Evolutionary conservation across 208 protist species (phyloP).

Genomic region (Giardia muris): DNA sequence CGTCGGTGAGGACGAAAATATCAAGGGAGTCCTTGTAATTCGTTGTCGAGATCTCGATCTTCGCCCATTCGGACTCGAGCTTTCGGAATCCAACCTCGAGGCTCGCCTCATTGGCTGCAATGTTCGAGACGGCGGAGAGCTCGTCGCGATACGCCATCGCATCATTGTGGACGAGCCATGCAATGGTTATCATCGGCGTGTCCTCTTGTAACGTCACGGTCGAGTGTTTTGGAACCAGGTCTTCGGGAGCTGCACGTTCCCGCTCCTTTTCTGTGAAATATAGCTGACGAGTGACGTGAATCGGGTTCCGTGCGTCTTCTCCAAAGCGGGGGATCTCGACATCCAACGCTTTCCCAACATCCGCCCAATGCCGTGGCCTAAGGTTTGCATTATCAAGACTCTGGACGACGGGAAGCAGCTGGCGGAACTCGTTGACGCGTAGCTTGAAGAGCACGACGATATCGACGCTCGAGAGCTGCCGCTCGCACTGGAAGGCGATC

Average conservation of each 20-base stretch:
- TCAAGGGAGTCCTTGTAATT: background rate
- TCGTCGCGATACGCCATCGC: background rate
- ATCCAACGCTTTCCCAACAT: background rate
- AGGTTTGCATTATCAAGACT: conserved; percentile 5
- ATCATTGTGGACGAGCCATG: background rate
- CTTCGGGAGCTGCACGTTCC: background rate
- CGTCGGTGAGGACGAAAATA: conserved; percentile 20
- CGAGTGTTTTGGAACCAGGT: background rate
- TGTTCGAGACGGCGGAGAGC: background rate
- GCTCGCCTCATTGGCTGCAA: conserved; percentile 21
- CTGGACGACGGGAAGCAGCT: conserved; percentile 13
- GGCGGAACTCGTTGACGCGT: background rate
- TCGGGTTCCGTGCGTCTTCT: background rate
- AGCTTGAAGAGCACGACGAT: background rate
- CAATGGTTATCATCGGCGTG: background rate
- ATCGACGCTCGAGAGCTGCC: background rate
- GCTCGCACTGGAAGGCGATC: conserved; percentile 13
- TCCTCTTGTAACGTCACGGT: background rate
- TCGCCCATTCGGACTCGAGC: conserved; percentile 23
- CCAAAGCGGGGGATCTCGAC: background rate
- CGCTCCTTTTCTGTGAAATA: background rate
- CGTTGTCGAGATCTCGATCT: background rate
- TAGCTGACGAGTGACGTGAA: background rate
- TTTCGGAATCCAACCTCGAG: background rate
- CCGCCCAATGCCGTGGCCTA: background rate